These are phyloP conservation scores for Pontederia crassipes DNA, from an alignment of 176 grass and related monocot species.

Conservation along the genomic window DNA sequence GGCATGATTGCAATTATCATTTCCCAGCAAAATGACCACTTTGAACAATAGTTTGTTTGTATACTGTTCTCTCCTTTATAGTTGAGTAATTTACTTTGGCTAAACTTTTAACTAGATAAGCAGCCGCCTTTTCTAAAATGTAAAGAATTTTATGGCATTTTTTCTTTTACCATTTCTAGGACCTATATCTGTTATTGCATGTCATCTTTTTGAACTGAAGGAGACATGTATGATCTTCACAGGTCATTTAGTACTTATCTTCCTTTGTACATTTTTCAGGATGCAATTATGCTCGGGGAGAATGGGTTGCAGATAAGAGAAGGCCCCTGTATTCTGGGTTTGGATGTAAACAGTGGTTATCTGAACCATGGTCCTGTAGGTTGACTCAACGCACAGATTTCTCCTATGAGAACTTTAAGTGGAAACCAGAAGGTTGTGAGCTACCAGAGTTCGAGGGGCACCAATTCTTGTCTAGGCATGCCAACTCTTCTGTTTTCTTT, in stretches of 20 bases:
- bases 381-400: slow-evolving; percentile 69
- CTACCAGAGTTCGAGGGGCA: slow-evolving; percentile 57
- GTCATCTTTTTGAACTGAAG: too few relatives aligned
- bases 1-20: too few relatives aligned
- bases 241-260: neutral
- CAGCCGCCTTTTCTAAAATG: neutral
- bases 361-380: slow-evolving; percentile 80
- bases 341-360: slow-evolving; percentile 74
- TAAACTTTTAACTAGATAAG: too few relatives aligned
- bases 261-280: slow-evolving; percentile 24
- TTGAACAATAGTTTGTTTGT: too few relatives aligned
- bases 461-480: slow-evolving; percentile 66
- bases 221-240: neutral
- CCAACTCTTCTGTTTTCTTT: neutral
- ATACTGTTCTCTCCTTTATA: too few relatives aligned
- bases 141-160: neutral
- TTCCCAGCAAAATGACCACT: too few relatives aligned
- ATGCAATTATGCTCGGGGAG: slow-evolving; percentile 66
- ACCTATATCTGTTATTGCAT: too few relatives aligned
- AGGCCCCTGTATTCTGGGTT: slow-evolving; percentile 76
- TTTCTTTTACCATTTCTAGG: too few relatives aligned
- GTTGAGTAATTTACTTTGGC: too few relatives aligned
- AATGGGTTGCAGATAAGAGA: slow-evolving; percentile 54
- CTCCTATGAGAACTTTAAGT: slow-evolving; percentile 74
- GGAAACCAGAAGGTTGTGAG: slow-evolving; percentile 68